Base-by-base conservation (phyloP, 2,329 filamentous ascomycete species). In the Neopestalotiopsis rosae region DNA sequence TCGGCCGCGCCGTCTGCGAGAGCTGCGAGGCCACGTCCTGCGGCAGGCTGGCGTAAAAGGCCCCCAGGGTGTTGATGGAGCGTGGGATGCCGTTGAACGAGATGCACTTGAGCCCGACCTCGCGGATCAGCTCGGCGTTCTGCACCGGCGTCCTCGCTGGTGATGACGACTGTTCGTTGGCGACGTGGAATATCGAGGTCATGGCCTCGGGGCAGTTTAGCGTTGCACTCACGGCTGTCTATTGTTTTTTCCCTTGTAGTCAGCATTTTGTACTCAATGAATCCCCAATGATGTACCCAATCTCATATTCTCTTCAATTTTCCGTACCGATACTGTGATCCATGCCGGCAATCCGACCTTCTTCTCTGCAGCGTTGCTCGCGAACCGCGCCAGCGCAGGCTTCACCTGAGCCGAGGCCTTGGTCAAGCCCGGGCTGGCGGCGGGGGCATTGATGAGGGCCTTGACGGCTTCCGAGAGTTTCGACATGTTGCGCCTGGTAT, bases 171-270 rank as follows among this genome's bases (percentile, higher is more conserved):
- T 68, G 58, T 42, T 70, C 30, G 72, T 83, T 79, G 12, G 87
- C 86, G 40, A 88, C 79, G 67, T 85, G 76, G 80, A 90, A 90
- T 13, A 95, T 86, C 28, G 87, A 81, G 4, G 88, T 81, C 72
- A 95, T 88, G 3, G 92, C 92, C 68, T 92, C 91, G 30, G 93
- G 93, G 1, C 93, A 94, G 83, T 97, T 96, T 84, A 96, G 89
- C 1, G 94, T 96, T 82, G 95, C 93, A 1, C 93, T 94, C 20
- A 93, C 91, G 40, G 93, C 94, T 0, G 93, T 92, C 90, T 94
- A 66, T 1, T 20, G 6, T 2, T 38, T 13, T 38, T 59, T 4
- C 38, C n/a, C 13, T 20, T 17, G 56, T 59, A 59, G 56, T 59
- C 10, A 24, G 1, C 56, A 32, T 10, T 28, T 3, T 5, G 24